phyloP scores from a whole-genome alignment of 768 basidiomycete species.

The Macrolepiota dolichaula region DNA sequence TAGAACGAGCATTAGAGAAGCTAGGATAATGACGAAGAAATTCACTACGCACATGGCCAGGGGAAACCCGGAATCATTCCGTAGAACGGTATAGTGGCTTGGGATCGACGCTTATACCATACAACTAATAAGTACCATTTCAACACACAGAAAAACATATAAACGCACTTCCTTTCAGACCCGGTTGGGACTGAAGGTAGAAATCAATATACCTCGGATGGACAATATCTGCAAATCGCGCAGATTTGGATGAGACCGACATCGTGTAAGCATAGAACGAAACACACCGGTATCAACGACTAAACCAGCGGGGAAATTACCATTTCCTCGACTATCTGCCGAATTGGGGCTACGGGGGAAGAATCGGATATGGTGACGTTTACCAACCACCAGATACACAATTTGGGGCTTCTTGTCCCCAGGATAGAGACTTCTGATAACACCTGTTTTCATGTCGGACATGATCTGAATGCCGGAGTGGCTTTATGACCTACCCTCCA shows the following conservation, averaged over 20 bases:
- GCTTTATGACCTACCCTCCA: slow-evolving; percentile 31
- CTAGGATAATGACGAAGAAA: background rate
- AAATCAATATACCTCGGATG: slow-evolving; percentile 48
- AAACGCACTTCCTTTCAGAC: slow-evolving; percentile 49
- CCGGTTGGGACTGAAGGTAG: slow-evolving; percentile 55
- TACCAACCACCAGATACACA: slow-evolving; percentile 60
- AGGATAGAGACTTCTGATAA: slow-evolving; percentile 7
- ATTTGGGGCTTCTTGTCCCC: slow-evolving; percentile 30
- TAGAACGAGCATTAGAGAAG: background rate
- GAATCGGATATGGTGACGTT: slow-evolving; percentile 59
- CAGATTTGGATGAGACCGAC: slow-evolving; percentile 13
- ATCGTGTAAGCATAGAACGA: too few relatives aligned
- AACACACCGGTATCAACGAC: slow-evolving; percentile 30
- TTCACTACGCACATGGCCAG: slow-evolving; percentile 18
- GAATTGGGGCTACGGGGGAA: slow-evolving; percentile 15
- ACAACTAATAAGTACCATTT: background rate
- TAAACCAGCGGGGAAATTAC: slow-evolving; percentile 39
- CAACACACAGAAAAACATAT: background rate
- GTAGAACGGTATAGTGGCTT: slow-evolving; percentile 53
- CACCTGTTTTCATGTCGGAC: background rate
- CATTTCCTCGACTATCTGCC: slow-evolving; percentile 42
- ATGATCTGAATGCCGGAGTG: slow-evolving; percentile 6
- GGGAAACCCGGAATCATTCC: slow-evolving; percentile 27
- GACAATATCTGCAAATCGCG: slow-evolving; percentile 27
- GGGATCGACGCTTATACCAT: slow-evolving; percentile 24